Evolutionary conservation across 78 protist genomes (phyloP), one percentile per base, ranked within the genome.

Genomic region (slime mould (Dictyostelium discoideum)): DNA sequence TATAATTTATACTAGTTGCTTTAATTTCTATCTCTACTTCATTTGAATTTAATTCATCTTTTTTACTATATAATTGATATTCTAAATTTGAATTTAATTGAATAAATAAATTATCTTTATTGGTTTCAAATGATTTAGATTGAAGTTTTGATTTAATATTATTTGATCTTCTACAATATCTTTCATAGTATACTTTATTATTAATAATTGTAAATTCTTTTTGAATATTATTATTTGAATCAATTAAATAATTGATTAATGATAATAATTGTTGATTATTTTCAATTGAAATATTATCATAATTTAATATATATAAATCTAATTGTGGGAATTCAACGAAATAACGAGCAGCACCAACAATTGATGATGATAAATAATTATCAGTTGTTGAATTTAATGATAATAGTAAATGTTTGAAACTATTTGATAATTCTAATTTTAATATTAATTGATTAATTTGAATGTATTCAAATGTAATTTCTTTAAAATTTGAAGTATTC

Each of bases 1-100:
- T 60, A 37, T 73, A 94, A 63, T 78, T 94, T 8, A 94, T 80
- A 72, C 95, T 85, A 20, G 77, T 50, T 1, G 88, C 67, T 46
- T 14, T 65, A n/a, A 82, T 60, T 72, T 90, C 69, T 26, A 90
- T 50, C 39, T 90, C 95, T 13, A 90, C 79, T 73, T 73, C 73
- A 24, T 82, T 48, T 46, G 65, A 20, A 5, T 2, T 26, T 39
- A 90, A 63, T 32, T 9, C 13, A 3, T 29, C 6, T 60, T 22
- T 9, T 84, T 60, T 54, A 29, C 18, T 0, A 26, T 5, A 7
- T 16, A 74, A 18, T 32, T 32, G 40, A 74, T 16, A 74, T 16
- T 74, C 46, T 74, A 74, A 74, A 37, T 74, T 74, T 74, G 22
- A 11, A 74, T 74, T 18, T 37, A 74, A 29, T 37, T 18, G 37